Evolutionary conservation across 2,329 filamentous ascomycete species (phyloP).

Genomic region (Beauveria medogensis): DNA sequence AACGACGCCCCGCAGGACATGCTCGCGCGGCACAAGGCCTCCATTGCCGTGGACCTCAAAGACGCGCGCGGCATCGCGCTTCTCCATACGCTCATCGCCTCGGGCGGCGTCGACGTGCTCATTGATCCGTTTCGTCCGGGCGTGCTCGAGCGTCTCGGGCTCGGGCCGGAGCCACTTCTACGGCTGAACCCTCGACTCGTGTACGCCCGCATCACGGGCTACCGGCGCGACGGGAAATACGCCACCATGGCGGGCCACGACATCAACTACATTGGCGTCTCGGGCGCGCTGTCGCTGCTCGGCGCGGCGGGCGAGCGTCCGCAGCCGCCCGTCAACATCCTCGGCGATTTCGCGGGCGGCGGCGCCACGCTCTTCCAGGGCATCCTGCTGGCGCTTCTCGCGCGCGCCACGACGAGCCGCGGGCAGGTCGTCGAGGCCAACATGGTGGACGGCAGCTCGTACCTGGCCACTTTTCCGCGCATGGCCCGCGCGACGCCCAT

Average conservation of each 20-base stretch:
- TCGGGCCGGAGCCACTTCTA: conserved; percentile 63
- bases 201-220: conserved; percentile 81
- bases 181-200: conserved; percentile 66
- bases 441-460: conserved; percentile 86
- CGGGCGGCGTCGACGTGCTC: conserved; percentile 69
- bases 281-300: conserved; percentile 69
- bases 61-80: conserved; percentile 53
- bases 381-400: conserved; percentile 69
- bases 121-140: conserved; percentile 93
- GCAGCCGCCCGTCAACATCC: conserved; percentile 71
- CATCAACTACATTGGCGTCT: conserved; percentile 92
- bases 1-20: conserved; percentile 50
- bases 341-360: conserved; percentile 88
- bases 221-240: conserved; percentile 80
- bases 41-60: conserved; percentile 74
- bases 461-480: conserved; percentile 71
- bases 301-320: conserved; percentile 63
- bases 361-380: conserved; percentile 76
- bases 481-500: conserved; percentile 54
- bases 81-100: conserved; percentile 53
- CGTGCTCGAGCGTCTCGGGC: conserved; percentile 75
- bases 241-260: conserved; percentile 86
- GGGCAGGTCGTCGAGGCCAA: conserved; percentile 93
- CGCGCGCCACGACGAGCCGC: conserved; percentile 52
- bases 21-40: conserved; percentile 73